Conservation (phyloP, 176 grass and related monocot genomes). For the Lolium perenne region DNA sequence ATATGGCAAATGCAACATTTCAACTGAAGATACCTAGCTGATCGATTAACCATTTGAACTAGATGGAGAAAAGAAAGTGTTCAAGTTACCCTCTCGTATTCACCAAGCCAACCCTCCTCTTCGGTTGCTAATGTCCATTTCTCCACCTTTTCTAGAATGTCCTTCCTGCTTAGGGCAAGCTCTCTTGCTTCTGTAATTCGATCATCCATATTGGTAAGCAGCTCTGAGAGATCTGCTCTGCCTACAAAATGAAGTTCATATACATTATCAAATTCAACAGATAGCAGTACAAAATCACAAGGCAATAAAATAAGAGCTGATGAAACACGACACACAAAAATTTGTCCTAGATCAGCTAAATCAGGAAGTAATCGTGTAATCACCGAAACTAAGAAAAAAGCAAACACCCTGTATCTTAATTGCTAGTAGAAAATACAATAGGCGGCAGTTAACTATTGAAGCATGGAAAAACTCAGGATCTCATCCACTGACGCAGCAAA, state of each 20-base stretch:
- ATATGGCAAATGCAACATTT: background rate
- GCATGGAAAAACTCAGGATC: background rate
- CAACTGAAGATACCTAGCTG: conserved; percentile 25
- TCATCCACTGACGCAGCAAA: background rate
- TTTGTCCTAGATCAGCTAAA: background rate
- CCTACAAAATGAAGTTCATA: conserved; percentile 51
- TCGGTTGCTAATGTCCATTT: conserved; percentile 78
- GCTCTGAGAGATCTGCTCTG: conserved; percentile 63
- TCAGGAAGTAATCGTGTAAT: background rate
- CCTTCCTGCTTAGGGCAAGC: conserved; percentile 80
- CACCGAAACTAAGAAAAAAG: background rate
- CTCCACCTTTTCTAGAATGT: conserved; percentile 89
- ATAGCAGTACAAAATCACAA: background rate
- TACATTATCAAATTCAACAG: conserved; percentile 12
- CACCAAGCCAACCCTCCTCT: conserved; percentile 91
- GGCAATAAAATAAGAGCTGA: background rate
- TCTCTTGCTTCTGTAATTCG: conserved; percentile 74
- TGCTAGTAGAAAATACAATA: conserved; percentile 9
- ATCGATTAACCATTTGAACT: conserved; percentile 6
- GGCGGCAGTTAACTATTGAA: background rate
- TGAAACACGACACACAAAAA: background rate
- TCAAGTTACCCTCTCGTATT: conserved; percentile 84
- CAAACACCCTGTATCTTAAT: background rate
- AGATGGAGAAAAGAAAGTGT: background rate
- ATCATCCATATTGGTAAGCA: conserved; percentile 65